Evolutionary conservation across 164 flowering plant species (phyloP).

Genomic region (Amborella trichopoda): DNA sequence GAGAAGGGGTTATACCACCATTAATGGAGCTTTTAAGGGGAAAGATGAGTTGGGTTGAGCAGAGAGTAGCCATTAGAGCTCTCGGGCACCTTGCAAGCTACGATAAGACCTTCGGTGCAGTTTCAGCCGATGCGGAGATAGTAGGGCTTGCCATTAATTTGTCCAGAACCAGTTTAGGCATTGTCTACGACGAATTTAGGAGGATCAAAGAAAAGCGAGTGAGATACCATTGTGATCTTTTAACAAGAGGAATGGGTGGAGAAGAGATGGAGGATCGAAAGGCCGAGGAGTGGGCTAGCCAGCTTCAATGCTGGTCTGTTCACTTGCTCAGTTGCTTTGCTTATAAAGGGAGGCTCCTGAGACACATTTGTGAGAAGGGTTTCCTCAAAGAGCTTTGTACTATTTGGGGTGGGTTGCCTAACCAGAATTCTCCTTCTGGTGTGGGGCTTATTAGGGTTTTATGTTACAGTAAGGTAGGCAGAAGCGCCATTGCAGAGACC

Average conservation of each 20-base stretch:
- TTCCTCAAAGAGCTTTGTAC: constrained; percentile 38
- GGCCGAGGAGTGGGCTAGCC: constrained; percentile 91
- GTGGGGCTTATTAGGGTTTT: constrained; percentile 52
- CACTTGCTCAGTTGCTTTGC: constrained; percentile 72
- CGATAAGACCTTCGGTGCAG: constrained; percentile 32
- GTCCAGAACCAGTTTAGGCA: constrained; percentile 37
- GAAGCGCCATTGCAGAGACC: constrained; percentile 31
- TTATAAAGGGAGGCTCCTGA: constrained; percentile 27
- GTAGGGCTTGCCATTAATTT: constrained; percentile 36
- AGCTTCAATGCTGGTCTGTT: constrained; percentile 75
- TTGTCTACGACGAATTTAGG: constrained; percentile 36
- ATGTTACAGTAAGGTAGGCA: constrained; percentile 51
- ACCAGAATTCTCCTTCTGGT: constrained; percentile 53
- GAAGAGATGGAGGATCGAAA: constrained; percentile 54
- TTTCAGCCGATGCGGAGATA: constrained; percentile 31
- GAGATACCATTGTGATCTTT: constrained; percentile 54
- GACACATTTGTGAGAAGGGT: constrained; percentile 32
- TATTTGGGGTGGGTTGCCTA: constrained; percentile 81
- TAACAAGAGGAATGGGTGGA: constrained; percentile 64
- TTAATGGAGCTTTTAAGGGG: constrained; percentile 65
- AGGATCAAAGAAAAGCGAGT: constrained; percentile 28
- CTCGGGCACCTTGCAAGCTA: constrained; percentile 79
- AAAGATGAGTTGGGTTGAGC: constrained; percentile 80
- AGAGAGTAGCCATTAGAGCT: constrained; percentile 71
- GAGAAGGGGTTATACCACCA: constrained; percentile 53